Percentiles rank a stretch among this genome's conserved stretches.
phyloP scores from a whole-genome alignment of 208 protist genomes.

The Leishmania turanica region DNA sequence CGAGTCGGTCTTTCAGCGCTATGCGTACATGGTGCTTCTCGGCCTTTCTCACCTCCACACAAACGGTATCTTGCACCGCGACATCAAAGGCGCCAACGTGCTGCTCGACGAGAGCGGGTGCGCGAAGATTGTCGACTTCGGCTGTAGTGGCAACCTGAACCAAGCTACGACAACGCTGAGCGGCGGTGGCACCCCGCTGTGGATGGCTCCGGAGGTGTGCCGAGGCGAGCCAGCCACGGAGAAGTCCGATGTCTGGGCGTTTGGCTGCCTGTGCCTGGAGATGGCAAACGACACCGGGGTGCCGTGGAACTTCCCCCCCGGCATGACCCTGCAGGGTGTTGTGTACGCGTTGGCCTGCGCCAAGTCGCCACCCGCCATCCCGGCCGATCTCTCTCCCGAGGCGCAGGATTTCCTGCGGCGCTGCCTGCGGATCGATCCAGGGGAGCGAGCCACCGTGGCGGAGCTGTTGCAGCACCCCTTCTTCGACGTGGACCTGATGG shows the following conservation, averaged over 20 bases:
- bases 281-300: conserved; percentile 76
- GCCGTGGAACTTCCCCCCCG: conserved; percentile 64
- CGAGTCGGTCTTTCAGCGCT: conserved; percentile 75
- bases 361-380: conserved; percentile 59
- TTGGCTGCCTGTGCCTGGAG: conserved; percentile 83
- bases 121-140: conserved; percentile 95
- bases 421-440: conserved; percentile 67
- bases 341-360: conserved; percentile 71
- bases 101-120: conserved; percentile 82
- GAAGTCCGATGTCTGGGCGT: conserved; percentile 85
- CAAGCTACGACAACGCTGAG: conserved; percentile 43
- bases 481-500: conserved; percentile 54
- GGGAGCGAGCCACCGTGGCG: conserved; percentile 53
- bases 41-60: conserved; percentile 76
- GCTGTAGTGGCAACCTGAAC: conserved; percentile 82
- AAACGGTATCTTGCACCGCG: conserved; percentile 85
- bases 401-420: conserved; percentile 70
- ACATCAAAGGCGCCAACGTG: conserved; percentile 93
- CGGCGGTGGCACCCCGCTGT: conserved; percentile 68
- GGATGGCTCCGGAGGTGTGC: conserved; percentile 90
- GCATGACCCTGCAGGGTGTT: conserved; percentile 58
- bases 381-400: conserved; percentile 45
- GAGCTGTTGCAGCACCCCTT: conserved; percentile 82
- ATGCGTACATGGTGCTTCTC: conserved; percentile 72
- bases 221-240: conserved; percentile 57